phyloP scores from a whole-genome alignment of 768 basidiomycete genomes.

The Russula sp. region DNA sequence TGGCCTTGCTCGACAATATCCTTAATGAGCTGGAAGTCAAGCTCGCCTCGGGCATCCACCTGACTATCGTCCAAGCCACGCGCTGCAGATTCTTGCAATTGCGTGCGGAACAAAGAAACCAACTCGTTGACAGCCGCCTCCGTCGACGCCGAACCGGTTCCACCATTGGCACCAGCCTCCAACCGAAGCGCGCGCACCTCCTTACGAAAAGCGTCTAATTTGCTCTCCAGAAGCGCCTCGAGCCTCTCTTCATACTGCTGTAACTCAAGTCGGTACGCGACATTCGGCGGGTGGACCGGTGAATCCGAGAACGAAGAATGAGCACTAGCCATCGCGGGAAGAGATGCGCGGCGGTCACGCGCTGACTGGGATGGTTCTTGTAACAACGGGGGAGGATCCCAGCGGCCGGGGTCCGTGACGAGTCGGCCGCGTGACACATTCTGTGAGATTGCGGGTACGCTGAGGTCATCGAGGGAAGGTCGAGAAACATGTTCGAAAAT shows the following conservation, averaged over 20 bases:
- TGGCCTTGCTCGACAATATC: constrained; percentile 67
- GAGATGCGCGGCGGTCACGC: constrained; percentile 36
- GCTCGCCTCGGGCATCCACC: constrained; percentile 69
- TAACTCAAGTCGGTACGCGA: constrained; percentile 54
- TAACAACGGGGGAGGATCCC: constrained; percentile 35
- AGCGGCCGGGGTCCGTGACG: constrained; percentile 55
- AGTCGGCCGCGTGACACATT: constrained; percentile 53
- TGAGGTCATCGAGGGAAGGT: constrained; percentile 75
- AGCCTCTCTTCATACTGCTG: constrained; percentile 62
- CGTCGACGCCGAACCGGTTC: constrained; percentile 43
- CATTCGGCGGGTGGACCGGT: constrained; percentile 48
- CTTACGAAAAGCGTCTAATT: constrained; percentile 51
- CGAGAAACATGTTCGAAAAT: constrained; percentile 63
- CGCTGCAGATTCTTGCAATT: constrained; percentile 60
- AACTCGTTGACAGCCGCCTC: constrained; percentile 66
- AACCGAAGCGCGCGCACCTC: constrained; percentile 38
- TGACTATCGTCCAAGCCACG: constrained; percentile 58
- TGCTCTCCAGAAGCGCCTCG: constrained; percentile 65
- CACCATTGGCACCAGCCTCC: constrained; percentile 24
- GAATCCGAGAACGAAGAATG: constrained; percentile 45
- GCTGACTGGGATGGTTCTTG: constrained; percentile 44
- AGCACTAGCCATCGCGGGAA: constrained; percentile 47
- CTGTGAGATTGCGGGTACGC: constrained; percentile 66
- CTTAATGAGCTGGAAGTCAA: constrained; percentile 75
- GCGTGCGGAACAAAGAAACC: constrained; percentile 62